Percentiles rank a stretch among this genome's conserved stretches.
Conservation (phyloP, 2,329 filamentous ascomycete species). For the Sporothrix luriei region DNA sequence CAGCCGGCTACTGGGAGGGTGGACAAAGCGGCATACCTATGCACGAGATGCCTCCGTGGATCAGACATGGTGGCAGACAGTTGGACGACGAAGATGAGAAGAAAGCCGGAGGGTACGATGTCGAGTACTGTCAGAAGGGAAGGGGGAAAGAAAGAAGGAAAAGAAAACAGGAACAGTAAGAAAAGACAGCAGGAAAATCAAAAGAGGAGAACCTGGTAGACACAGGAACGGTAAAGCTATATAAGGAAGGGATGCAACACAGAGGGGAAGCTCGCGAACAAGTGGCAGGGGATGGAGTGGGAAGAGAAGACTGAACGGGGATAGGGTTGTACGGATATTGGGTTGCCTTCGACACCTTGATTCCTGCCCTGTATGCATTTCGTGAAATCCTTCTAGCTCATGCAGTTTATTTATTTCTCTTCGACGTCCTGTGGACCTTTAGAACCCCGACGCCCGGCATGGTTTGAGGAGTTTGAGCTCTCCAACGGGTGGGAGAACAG, state of each 20-base stretch:
- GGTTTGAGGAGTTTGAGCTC: not conserved
- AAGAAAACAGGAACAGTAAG: not conserved
- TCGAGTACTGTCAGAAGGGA: not conserved
- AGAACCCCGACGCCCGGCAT: constrained; percentile 16
- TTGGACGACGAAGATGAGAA: not conserved
- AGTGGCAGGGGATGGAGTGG: not conserved
- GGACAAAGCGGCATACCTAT: constrained; percentile 34
- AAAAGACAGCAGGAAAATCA: not conserved
- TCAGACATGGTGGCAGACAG: constrained; percentile 9
- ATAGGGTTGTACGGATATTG: constrained; percentile 6
- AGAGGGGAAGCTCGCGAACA: not conserved
- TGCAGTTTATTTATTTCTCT: not conserved
- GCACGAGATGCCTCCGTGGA: constrained; percentile 32
- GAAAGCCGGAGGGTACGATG: no score
- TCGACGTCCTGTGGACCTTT: not conserved
- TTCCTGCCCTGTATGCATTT: not conserved
- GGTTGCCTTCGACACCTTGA: not conserved
- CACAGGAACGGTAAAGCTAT: constrained; percentile 3
- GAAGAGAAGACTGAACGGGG: not conserved
- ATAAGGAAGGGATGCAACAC: not conserved
- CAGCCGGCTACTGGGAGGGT: not conserved
- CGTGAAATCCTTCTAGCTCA: not conserved
- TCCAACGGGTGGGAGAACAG: not conserved
- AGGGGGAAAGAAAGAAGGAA: not conserved
- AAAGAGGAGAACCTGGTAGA: not conserved